Evolutionary conservation across 2,329 filamentous ascomycete genomes (phyloP).

Genomic region (Fusarium cicatricum): DNA sequence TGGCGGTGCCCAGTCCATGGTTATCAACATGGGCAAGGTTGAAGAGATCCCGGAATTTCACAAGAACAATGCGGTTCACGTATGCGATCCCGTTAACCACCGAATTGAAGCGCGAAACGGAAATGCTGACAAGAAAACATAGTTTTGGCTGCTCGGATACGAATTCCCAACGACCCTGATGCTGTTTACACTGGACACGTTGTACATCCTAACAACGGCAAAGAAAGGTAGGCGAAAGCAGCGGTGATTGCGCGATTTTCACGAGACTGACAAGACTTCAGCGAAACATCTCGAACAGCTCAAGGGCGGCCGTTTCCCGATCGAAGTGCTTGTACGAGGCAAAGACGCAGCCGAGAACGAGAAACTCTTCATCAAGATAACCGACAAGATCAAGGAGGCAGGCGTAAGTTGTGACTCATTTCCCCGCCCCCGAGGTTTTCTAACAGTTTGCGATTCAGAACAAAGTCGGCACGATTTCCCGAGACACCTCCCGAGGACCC

Average conservation of each 20-base stretch:
- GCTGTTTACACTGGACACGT: conserved; percentile 84
- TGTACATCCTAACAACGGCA: conserved; percentile 93
- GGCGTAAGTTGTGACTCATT: conserved; percentile 70
- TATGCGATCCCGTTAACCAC: conserved; percentile 55
- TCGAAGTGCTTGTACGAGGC: conserved; percentile 90
- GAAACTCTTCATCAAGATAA: conserved; percentile 85
- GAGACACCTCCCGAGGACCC: conserved; percentile 84
- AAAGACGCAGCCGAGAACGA: conserved; percentile 93
- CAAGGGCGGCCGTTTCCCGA: conserved; percentile 89
- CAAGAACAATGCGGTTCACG: conserved; percentile 97
- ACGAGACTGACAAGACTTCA: conserved; percentile 53
- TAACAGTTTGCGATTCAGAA: conserved; percentile 61
- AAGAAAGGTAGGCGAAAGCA: conserved; percentile 80
- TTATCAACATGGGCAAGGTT: conserved; percentile 94
- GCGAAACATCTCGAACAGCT: conserved; percentile 92
- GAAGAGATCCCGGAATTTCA: conserved; percentile 87
- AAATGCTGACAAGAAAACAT: conserved; percentile 36
- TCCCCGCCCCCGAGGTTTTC: conserved; percentile 6
- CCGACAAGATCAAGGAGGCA: conserved; percentile 85
- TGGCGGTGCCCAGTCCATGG: conserved; percentile 83
- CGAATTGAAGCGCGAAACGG: neutral
- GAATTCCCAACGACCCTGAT: conserved; percentile 97
- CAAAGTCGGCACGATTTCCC: conserved; percentile 87
- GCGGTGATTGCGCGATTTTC: conserved; percentile 2
- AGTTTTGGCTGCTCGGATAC: conserved; percentile 99